phyloP scores from a whole-genome alignment of 2,329 filamentous ascomycete species.

The Alternaria viburni region DNA sequence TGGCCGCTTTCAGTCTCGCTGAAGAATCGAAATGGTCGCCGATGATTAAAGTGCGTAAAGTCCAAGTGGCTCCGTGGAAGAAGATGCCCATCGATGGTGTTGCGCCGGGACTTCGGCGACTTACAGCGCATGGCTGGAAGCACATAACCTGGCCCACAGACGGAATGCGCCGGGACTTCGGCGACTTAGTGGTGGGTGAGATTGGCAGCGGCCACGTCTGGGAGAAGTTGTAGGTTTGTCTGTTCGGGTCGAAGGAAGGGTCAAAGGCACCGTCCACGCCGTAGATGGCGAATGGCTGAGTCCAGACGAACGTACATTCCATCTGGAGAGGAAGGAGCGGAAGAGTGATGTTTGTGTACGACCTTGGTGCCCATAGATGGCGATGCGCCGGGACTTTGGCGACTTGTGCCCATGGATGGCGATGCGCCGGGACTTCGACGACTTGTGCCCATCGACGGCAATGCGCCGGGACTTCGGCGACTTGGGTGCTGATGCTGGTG shows the following conservation, averaged over 20 bases:
- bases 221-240: constrained; percentile 38
- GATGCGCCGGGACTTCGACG: no score
- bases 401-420: no score
- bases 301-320: no score
- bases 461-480: background rate
- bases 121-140: no score
- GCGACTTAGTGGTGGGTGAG: constrained; percentile 17
- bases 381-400: no score
- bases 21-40: background rate
- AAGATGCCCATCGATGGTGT: background rate
- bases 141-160: no score
- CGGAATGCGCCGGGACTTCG: background rate
- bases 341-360: no score
- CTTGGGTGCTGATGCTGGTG: background rate
- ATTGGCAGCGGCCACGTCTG: constrained; percentile 49
- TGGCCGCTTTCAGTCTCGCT: background rate
- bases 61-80: background rate
- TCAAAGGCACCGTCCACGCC: constrained; percentile 47
- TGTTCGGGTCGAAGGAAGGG: constrained; percentile 46
- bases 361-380: no score
- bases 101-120: background rate
- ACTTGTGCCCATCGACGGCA: no score
- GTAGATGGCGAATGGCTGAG: background rate
- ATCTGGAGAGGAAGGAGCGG: no score
- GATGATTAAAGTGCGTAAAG: background rate